A percentile compares a stretch with the other conserved stretches of the same genome.
Evolutionary conservation across 495 filamentous ascomycete species (phyloP).

Genomic region (Cryomyces antarcticus): DNA sequence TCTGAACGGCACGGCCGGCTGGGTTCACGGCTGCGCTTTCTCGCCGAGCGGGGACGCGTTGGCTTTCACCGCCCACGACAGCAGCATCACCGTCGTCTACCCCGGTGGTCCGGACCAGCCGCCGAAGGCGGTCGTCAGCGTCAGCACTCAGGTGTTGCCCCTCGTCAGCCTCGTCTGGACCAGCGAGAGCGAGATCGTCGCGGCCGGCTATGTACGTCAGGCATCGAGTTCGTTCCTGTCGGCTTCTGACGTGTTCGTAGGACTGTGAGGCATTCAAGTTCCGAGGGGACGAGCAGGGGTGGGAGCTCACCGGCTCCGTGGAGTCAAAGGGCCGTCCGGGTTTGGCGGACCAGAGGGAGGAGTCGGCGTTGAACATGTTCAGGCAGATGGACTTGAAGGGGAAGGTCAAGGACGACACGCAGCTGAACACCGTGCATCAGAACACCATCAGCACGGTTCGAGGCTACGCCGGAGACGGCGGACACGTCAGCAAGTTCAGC

Average conservation of each 20-base stretch:
- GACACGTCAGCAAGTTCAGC: slow-evolving; percentile 57
- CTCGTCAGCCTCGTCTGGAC: slow-evolving; percentile 88
- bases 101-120: slow-evolving; percentile 81
- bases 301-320: slow-evolving; percentile 67
- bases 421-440: slow-evolving; percentile 89
- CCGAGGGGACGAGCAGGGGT: slow-evolving; percentile 59
- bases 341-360: slow-evolving; percentile 42
- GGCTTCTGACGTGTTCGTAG: slow-evolving; percentile 11
- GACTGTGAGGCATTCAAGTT: slow-evolving; percentile 92
- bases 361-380: slow-evolving; percentile 96
- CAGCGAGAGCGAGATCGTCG: slow-evolving; percentile 80
- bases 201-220: slow-evolving; percentile 57
- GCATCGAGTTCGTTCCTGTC: not conserved
- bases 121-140: slow-evolving; percentile 67
- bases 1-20: slow-evolving; percentile 84
- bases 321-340: slow-evolving; percentile 39
- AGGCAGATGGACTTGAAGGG: slow-evolving; percentile 95
- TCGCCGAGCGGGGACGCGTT: slow-evolving; percentile 80
- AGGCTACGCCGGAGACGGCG: slow-evolving; percentile 44
- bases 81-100: slow-evolving; percentile 89
- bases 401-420: slow-evolving; percentile 69
- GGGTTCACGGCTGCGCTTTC: slow-evolving; percentile 82
- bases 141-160: slow-evolving; percentile 73
- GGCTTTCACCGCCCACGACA: slow-evolving; percentile 84
- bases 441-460: slow-evolving; percentile 82